Conservation (phyloP, 202 grass and related monocot genomes). For the Eragrostis tef region DNA sequence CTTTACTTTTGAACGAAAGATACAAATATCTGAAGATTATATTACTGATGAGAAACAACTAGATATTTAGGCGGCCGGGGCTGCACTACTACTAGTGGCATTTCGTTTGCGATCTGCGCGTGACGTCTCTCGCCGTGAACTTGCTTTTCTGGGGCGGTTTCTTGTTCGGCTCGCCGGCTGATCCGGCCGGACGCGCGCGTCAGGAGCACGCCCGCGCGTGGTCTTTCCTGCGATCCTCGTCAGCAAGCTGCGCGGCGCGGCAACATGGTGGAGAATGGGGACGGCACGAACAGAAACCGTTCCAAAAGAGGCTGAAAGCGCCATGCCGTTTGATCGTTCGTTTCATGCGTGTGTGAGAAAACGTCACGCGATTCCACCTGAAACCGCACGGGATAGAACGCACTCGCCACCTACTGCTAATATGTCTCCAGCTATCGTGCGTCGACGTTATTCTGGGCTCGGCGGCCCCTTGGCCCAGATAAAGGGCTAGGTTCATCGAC, state of each 20-base stretch:
- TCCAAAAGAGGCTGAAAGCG: neutral
- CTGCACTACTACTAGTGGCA: neutral
- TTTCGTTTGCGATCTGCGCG: neutral
- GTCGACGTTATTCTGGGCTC: neutral
- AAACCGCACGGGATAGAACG: neutral
- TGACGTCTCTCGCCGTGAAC: neutral
- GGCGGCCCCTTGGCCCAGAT: neutral
- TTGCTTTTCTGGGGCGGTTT: neutral
- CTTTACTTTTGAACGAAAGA: no score
- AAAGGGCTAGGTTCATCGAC: neutral
- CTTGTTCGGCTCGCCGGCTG: slow-evolving; percentile 28
- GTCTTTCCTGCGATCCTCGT: neutral
- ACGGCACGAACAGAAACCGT: slow-evolving; percentile 37
- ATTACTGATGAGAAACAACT: neutral
- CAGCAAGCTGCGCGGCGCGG: neutral
- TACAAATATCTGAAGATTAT: no score
- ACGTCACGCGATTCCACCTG: neutral
- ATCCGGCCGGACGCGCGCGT: neutral
- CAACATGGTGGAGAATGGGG: neutral
- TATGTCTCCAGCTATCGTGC: neutral
- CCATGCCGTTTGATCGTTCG: neutral
- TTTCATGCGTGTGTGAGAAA: neutral
- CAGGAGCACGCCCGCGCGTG: neutral
- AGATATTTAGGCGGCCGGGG: no score
- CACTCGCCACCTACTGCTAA: neutral